Base-by-base conservation (phyloP, 73 alveolate species). In the Uronychia setigera region DNA sequence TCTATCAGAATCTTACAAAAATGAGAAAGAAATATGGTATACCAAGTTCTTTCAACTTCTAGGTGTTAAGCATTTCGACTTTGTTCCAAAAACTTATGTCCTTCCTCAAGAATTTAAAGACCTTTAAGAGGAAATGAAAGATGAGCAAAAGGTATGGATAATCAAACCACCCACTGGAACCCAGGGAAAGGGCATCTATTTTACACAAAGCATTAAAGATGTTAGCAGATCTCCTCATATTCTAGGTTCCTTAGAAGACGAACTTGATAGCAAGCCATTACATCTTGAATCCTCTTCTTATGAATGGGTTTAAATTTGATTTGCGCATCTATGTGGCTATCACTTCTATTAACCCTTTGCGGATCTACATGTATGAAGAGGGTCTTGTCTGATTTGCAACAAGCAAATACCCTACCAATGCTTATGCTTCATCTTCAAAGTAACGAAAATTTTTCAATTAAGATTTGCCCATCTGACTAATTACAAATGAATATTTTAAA, bases 301-400 rank as follows among this genome's bases (percentile, higher is more conserved):
- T 97, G n/a, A 93, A 97, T 74, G 97, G 97, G 46, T 88, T 74
- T 80, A 97, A 97, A 91, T 97, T 93, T 59, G 99, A 97, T 91
- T 78, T 97, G 59, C 93, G 99, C 77, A 88, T 96, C 31, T 96
- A 96, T 86, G 98, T 96, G 31, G 87, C 92, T 33, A 93, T 96
- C 29, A 95, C 98, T 0, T 88, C 98, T 74, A 92, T 92, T 74
- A 96, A 93, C 81, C 99, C 99, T 0, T 91, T 98, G 57, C 89
- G 97, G 85, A 91, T 98, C 32, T 98, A 92, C 85, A 91, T 98
- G 84, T 97, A 93, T 84, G 96, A 97, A 58, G 99, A 98, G 81
- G 99, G 99, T 11, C 91, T 98, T 59, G 97, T 94, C 19, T 93
- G 99, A 86, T 97, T 98, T 92, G 99, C 99, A 25, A 95, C 99